These are phyloP conservation scores for Arthroderma sp. DNA, from an alignment of 2,329 filamentous ascomycete genomes.

Conservation along the genomic window DNA sequence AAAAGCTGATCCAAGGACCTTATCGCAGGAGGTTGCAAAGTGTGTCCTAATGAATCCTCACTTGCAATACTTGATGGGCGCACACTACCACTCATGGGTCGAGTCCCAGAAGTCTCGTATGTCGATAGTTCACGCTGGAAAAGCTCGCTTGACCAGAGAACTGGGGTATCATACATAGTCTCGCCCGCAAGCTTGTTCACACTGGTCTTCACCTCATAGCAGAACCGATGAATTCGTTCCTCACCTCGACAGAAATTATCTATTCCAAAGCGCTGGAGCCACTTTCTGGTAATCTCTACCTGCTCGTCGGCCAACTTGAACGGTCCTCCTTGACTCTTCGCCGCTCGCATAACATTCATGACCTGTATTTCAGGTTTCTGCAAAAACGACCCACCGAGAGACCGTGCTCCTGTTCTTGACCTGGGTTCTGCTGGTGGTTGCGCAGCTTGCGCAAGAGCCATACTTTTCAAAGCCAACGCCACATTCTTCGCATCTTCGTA, in stretches of 20 bases:
- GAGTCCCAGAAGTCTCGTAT: conserved; percentile 31
- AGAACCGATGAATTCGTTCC: conserved; percentile 87
- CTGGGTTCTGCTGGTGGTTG: conserved; percentile 23
- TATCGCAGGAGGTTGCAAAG: conserved; percentile 18
- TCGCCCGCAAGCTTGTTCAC: conserved; percentile 77
- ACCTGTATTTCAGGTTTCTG: conserved; percentile 74
- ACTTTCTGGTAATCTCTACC: conserved; percentile 68
- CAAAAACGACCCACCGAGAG: conserved; percentile 48
- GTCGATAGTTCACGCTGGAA: conserved; percentile 56
- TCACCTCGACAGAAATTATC: conserved; percentile 93
- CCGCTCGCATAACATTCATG: conserved; percentile 73
- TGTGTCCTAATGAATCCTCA: conserved; percentile 28
- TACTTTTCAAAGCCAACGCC: conserved; percentile 75
- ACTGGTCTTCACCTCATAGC: conserved; percentile 76
- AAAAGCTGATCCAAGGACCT: conserved; percentile 24
- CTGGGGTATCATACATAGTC: conserved; percentile 69
- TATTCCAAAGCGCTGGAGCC: conserved; percentile 69
- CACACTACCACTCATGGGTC: conserved; percentile 28
- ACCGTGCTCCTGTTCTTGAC: conserved; percentile 35
- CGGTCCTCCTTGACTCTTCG: conserved; percentile 71
- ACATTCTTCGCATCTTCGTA: conserved; percentile 83
- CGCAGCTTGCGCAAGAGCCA: conserved; percentile 49
- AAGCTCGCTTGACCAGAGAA: conserved; percentile 84
- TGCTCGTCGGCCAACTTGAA: conserved; percentile 97
- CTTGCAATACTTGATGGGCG: conserved; percentile 35